Percentiles rank a stretch among this genome's conserved stretches.
Conservation (phyloP, 352 stramenopile genomes). For the Peronospora tabacina region DNA sequence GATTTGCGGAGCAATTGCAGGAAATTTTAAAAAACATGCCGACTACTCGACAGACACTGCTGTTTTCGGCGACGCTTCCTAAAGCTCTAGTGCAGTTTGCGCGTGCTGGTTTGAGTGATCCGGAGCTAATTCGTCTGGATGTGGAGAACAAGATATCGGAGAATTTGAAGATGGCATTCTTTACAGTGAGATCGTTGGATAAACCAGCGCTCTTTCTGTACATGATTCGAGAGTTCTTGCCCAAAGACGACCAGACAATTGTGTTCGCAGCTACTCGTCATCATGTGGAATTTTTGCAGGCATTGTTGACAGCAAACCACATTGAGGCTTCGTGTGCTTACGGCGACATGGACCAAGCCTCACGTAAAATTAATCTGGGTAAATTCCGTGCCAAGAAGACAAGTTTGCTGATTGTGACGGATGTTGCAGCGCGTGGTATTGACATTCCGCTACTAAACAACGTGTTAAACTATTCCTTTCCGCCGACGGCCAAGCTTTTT, state of each 20-base stretch:
- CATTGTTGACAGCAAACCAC: slow-evolving; percentile 78
- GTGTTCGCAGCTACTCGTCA: slow-evolving; percentile 97
- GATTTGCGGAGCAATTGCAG: slow-evolving; percentile 95
- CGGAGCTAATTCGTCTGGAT: slow-evolving; percentile 96
- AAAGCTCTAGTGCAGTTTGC: slow-evolving; percentile 97
- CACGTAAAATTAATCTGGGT: slow-evolving; percentile 85
- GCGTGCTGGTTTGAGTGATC: slow-evolving; percentile 94
- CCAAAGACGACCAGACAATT: slow-evolving; percentile 90
- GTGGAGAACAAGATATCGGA: slow-evolving; percentile 97
- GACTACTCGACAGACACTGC: slow-evolving; percentile 76
- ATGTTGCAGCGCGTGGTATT: slow-evolving; percentile 92
- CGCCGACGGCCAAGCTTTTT: slow-evolving; percentile 90
- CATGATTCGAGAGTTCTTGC: slow-evolving; percentile 92
- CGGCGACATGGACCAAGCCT: slow-evolving; percentile 91
- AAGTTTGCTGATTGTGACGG: slow-evolving; percentile 90
- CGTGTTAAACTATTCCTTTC: slow-evolving; percentile 94
- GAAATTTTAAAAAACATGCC: slow-evolving; percentile 91
- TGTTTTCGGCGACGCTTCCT: slow-evolving; percentile 96
- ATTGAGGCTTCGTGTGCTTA: slow-evolving; percentile 89
- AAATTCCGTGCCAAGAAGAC: slow-evolving; percentile 89
- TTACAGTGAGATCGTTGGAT: slow-evolving; percentile 92
- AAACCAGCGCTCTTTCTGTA: slow-evolving; percentile 95
- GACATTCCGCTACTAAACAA: slow-evolving; percentile 96
- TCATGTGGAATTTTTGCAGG: slow-evolving; percentile 97
- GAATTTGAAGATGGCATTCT: slow-evolving; percentile 96